Conservation (phyloP, 2,329 filamentous ascomycete genomes). For the Huntiella abstrusa region DNA sequence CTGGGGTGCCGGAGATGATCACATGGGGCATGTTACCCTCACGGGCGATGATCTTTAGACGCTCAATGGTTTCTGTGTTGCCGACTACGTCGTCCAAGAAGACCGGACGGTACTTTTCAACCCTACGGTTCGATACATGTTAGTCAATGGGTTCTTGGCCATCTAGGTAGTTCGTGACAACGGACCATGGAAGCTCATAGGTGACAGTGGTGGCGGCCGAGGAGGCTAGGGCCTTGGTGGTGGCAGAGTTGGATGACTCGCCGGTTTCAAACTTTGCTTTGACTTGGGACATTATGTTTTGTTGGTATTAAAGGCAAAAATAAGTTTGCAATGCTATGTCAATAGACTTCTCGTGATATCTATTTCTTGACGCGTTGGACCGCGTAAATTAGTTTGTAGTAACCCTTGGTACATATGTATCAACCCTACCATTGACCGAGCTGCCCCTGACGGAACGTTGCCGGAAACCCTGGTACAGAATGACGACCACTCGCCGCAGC, state of each 20-base stretch:
- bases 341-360: neutral
- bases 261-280: conserved; percentile 30
- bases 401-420: neutral
- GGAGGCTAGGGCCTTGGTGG: conserved; percentile 34
- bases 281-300: conserved; percentile 26
- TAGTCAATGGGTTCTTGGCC: neutral
- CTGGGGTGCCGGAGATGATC: conserved; percentile 98
- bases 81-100: conserved; percentile 95
- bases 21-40: conserved; percentile 99
- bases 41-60: conserved; percentile 92
- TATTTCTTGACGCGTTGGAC: conserved; percentile 3
- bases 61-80: conserved; percentile 93
- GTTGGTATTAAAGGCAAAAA: neutral
- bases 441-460: too few relatives aligned
- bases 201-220: conserved; percentile 31
- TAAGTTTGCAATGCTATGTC: neutral
- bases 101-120: conserved; percentile 91
- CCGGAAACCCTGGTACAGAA: too few relatives aligned
- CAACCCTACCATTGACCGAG: too few relatives aligned
- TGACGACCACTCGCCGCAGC: too few relatives aligned
- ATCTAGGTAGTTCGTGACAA: conserved; percentile 1
- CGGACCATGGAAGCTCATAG: conserved; percentile 67
- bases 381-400: conserved; percentile 8
- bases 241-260: conserved; percentile 41
- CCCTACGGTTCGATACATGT: conserved; percentile 37